These are phyloP conservation scores for Cryphonectria radicalis DNA, from an alignment of 2,329 filamentous ascomycete species.

Conservation along the genomic window DNA sequence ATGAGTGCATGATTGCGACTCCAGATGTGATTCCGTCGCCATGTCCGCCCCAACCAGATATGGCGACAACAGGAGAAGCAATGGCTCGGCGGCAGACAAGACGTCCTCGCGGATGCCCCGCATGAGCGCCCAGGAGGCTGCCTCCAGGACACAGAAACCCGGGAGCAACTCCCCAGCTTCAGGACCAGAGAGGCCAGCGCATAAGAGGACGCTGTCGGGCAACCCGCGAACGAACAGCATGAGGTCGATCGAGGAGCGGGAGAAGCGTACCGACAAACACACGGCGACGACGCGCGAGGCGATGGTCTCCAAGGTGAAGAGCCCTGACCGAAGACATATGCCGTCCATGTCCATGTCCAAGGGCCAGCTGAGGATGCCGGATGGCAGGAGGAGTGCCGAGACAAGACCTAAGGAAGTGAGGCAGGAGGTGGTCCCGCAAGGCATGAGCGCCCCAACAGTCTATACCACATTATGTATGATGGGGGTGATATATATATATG, in stretches of 20 bases:
- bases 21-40: conserved; percentile 35
- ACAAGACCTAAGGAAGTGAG: conserved; percentile 49
- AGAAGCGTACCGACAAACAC: conserved; percentile 61
- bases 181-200: conserved; percentile 38
- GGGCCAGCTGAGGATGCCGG: conserved; percentile 41
- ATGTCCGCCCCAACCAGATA: conserved; percentile 36
- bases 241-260: conserved; percentile 55
- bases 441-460: conserved; percentile 42
- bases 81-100: conserved; percentile 30
- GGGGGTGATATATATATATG: conserved; percentile 1
- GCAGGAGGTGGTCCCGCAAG: conserved; percentile 52
- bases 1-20: conserved; percentile 18
- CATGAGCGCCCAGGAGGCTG: conserved; percentile 39
- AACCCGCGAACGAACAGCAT: conserved; percentile 57
- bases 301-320: conserved; percentile 61
- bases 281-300: conserved; percentile 67
- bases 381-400: conserved; percentile 50
- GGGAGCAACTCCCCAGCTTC: conserved; percentile 21
- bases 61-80: conserved; percentile 34
- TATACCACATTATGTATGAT: neutral
- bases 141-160: conserved; percentile 43
- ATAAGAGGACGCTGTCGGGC: conserved; percentile 63
- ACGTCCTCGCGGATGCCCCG: conserved; percentile 30
- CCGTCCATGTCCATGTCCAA: conserved; percentile 38
- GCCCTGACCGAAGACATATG: conserved; percentile 54